Conservation (phyloP, 1,139 yeast species). For the Hyphopichia burtonii region DNA sequence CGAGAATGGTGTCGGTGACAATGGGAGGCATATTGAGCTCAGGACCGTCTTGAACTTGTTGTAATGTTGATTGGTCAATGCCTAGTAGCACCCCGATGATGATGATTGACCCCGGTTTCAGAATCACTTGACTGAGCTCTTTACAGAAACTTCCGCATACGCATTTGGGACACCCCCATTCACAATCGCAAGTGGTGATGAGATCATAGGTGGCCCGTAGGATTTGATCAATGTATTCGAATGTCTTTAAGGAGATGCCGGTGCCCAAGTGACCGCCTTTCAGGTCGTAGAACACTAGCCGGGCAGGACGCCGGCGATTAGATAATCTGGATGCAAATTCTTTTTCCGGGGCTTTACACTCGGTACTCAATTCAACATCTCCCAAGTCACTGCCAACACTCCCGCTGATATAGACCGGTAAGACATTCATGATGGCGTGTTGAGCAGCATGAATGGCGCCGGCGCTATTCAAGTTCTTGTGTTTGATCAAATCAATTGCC, state of each 20-base stretch:
- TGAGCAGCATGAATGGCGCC: slow-evolving; percentile 98
- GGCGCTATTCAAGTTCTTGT: slow-evolving; percentile 64
- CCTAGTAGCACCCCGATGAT: slow-evolving; percentile 58
- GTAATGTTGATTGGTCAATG: slow-evolving; percentile 39
- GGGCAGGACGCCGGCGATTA: slow-evolving; percentile 73
- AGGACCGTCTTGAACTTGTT: slow-evolving; percentile 69
- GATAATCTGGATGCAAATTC: slow-evolving; percentile 79
- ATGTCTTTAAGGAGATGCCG: slow-evolving; percentile 77
- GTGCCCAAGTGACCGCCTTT: slow-evolving; percentile 78
- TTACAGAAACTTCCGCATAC: slow-evolving; percentile 76
- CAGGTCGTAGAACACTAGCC: slow-evolving; percentile 80
- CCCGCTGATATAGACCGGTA: slow-evolving; percentile 57
- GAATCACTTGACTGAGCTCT: slow-evolving; percentile 77
- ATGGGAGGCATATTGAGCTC: slow-evolving; percentile 68
- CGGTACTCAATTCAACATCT: slow-evolving; percentile 76
- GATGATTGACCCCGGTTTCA: slow-evolving; percentile 83
- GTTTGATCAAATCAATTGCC: slow-evolving; percentile 57
- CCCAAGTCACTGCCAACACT: slow-evolving; percentile 41
- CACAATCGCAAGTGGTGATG: slow-evolving; percentile 69
- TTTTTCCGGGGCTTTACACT: slow-evolving; percentile 95
- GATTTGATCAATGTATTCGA: slow-evolving; percentile 70
- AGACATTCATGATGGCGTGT: slow-evolving; percentile 77
- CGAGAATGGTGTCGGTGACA: neutral
- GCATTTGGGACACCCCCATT: slow-evolving; percentile 88
- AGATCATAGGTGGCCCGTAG: slow-evolving; percentile 58